Evolutionary conservation across 768 basidiomycete genomes (phyloP).

Genomic region (Kwoniella mangroviensis): DNA sequence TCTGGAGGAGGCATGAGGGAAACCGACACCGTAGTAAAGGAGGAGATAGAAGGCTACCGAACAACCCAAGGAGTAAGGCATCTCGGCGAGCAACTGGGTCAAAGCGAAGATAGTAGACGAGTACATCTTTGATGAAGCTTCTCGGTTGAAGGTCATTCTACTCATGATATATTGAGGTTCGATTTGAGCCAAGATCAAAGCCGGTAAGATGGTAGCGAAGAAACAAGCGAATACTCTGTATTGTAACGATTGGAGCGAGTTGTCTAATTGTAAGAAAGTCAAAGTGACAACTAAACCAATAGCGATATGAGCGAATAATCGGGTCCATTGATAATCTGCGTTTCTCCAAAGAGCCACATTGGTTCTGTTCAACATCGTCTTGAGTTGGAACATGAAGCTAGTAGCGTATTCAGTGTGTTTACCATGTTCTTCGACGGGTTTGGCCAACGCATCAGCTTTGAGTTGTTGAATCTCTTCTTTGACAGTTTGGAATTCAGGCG

Average conservation of each 20-base stretch:
- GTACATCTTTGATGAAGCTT: conserved; percentile 83
- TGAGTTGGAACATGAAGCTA: conserved; percentile 74
- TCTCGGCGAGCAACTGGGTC: conserved; percentile 78
- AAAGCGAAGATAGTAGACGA: conserved; percentile 82
- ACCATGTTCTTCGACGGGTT: conserved; percentile 28
- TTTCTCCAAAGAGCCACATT: conserved; percentile 77
- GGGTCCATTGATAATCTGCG: conserved; percentile 82
- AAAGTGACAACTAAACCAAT: conserved; percentile 65
- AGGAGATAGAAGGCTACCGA: conserved; percentile 74
- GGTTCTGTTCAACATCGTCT: conserved; percentile 64
- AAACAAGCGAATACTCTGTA: conserved; percentile 76
- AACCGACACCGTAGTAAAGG: conserved; percentile 54
- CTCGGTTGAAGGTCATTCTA: conserved; percentile 62
- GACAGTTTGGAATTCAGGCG: conserved; percentile 63
- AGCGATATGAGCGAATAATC: conserved; percentile 73
- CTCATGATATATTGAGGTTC: conserved; percentile 82
- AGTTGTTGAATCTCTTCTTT: conserved; percentile 61
- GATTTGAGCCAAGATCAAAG: conserved; percentile 77
- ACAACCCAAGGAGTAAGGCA: conserved; percentile 67
- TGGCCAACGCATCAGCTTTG: conserved; percentile 54
- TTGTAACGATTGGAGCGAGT: conserved; percentile 65
- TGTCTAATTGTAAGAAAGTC: conserved; percentile 72
- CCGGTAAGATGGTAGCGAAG: conserved; percentile 64
- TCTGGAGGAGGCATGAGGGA: conserved; percentile 46
- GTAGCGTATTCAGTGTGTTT: conserved; percentile 62